Conservation (phyloP, 129 eudicot species). For the Escallonia herrerae region DNA sequence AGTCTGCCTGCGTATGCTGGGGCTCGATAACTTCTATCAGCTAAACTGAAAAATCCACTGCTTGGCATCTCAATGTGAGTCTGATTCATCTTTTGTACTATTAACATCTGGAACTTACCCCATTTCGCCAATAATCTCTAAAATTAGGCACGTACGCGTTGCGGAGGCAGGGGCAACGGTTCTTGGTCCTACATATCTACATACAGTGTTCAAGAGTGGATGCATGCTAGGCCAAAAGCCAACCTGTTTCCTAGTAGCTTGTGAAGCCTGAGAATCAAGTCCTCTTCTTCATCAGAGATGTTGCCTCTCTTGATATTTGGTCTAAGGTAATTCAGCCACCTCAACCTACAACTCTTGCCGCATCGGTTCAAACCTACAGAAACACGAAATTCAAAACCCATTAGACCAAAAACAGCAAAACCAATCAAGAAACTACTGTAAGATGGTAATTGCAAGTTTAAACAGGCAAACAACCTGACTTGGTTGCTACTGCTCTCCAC, state of each 20-base stretch:
- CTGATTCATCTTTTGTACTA: too few relatives aligned
- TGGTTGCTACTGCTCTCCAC: constrained; percentile 32
- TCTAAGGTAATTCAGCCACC: constrained; percentile 43
- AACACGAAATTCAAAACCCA: not conserved
- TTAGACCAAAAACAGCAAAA: not conserved
- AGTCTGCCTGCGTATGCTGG: too few relatives aligned
- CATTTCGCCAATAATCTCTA: too few relatives aligned
- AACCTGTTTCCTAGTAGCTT: constrained; percentile 45
- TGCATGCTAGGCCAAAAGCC: not conserved
- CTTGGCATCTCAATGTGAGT: too few relatives aligned
- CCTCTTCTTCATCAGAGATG: constrained; percentile 35
- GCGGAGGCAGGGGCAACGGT: too few relatives aligned
- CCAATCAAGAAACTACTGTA: too few relatives aligned
- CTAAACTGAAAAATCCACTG: too few relatives aligned
- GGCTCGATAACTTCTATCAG: too few relatives aligned
- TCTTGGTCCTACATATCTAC: too few relatives aligned
- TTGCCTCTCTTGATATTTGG: constrained; percentile 45
- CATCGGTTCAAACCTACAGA: constrained; percentile 36
- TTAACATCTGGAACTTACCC: too few relatives aligned
- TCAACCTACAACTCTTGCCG: constrained; percentile 44
- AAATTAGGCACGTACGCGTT: too few relatives aligned
- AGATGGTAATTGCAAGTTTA: not conserved
- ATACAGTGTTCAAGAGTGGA: not conserved
- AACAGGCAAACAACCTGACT: constrained; percentile 18
- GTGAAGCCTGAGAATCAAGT: constrained; percentile 40